These are phyloP conservation scores for Claviceps capensis DNA, from an alignment of 2,329 filamentous ascomycete genomes.

Conservation along the genomic window DNA sequence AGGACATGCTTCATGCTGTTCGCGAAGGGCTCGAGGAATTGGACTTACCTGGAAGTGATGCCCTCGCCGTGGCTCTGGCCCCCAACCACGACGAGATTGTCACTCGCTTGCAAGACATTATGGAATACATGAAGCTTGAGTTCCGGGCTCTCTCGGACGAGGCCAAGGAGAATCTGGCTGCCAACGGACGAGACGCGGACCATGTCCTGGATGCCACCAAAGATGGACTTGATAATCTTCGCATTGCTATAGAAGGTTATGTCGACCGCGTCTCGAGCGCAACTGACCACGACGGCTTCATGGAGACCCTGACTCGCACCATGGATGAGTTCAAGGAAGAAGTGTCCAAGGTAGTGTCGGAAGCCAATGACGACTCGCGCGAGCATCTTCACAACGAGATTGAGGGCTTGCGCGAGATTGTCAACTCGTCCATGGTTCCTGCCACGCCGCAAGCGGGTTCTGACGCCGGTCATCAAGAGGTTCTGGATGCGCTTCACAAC, in stretches of 20 bases:
- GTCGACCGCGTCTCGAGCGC: constrained; percentile 58
- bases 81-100: constrained; percentile 36
- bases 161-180: constrained; percentile 64
- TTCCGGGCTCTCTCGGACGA: constrained; percentile 48
- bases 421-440: constrained; percentile 56
- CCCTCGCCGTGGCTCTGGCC: constrained; percentile 26
- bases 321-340: constrained; percentile 56
- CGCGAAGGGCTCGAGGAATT: constrained; percentile 42
- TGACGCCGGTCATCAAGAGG: constrained; percentile 40
- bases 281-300: constrained; percentile 62
- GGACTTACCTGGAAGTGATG: constrained; percentile 28
- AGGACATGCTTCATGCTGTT: constrained; percentile 52
- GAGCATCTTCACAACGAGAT: constrained; percentile 71
- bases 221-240: constrained; percentile 71
- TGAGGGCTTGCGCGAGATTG: constrained; percentile 63
- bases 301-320: constrained; percentile 51
- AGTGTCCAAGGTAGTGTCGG: constrained; percentile 45
- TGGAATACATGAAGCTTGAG: constrained; percentile 44
- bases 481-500: constrained; percentile 55
- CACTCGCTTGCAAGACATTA: constrained; percentile 49
- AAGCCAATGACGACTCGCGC: constrained; percentile 30
- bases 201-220: constrained; percentile 80
- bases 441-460: constrained; percentile 30
- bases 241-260: constrained; percentile 67
- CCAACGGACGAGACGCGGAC: constrained; percentile 70